These are phyloP conservation scores for Xerocomellus amylosporus DNA, from an alignment of 768 basidiomycete species.

Conservation along the genomic window DNA sequence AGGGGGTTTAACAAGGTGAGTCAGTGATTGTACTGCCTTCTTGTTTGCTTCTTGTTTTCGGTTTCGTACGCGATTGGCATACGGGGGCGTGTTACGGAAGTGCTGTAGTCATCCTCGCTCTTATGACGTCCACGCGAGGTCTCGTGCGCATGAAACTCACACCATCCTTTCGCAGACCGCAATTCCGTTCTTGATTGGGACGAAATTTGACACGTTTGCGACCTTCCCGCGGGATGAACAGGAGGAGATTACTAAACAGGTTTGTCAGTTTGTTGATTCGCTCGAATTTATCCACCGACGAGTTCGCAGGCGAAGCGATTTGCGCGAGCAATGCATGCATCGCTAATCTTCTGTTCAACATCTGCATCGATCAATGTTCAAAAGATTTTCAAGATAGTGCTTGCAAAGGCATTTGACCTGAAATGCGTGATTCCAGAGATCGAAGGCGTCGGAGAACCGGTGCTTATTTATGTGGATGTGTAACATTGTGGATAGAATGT, in stretches of 20 bases:
- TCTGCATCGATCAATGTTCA: constrained; percentile 99
- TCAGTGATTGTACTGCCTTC: background rate
- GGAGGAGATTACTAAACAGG: constrained; percentile 99
- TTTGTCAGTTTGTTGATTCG: constrained; percentile 31
- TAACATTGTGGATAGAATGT: constrained; percentile 32
- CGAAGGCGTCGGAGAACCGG: constrained; percentile 92
- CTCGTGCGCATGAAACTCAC: constrained; percentile 18
- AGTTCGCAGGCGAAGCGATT: constrained; percentile 85
- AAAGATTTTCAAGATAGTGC: constrained; percentile 98
- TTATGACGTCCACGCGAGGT: constrained; percentile 2
- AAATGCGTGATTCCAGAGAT: constrained; percentile 99
- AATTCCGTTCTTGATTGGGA: constrained; percentile 97
- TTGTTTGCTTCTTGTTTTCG: background rate
- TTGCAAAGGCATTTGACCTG: constrained; percentile 96
- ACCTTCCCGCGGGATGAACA: constrained; percentile 97
- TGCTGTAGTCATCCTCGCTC: background rate
- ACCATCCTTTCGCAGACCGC: constrained; percentile 63
- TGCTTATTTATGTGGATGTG: constrained; percentile 87
- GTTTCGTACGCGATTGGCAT: background rate
- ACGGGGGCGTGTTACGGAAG: background rate
- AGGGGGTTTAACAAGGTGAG: constrained; percentile 97
- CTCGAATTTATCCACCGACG: constrained; percentile 5
- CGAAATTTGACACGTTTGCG: constrained; percentile 96
- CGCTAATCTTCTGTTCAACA: constrained; percentile 99
- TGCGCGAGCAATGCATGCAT: constrained; percentile 98